phyloP scores from a whole-genome alignment of 768 basidiomycete species.

The Phanerochaete sordida region DNA sequence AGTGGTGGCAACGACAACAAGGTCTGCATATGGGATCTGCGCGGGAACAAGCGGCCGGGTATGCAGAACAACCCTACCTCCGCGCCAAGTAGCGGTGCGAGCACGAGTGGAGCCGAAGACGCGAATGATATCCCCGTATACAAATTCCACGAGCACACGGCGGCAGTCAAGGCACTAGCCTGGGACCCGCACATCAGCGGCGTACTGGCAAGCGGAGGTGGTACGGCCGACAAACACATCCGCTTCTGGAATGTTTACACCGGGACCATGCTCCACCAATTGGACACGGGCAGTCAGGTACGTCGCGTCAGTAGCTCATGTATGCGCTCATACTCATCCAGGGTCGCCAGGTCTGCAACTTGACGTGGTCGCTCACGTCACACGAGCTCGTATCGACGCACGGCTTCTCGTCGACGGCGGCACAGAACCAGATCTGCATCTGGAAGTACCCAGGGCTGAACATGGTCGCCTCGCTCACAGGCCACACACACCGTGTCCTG shows the following conservation, averaged over 20 bases:
- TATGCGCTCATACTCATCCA: neutral
- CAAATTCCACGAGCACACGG: constrained; percentile 96
- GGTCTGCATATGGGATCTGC: constrained; percentile 94
- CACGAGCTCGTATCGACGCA: constrained; percentile 98
- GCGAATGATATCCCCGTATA: constrained; percentile 61
- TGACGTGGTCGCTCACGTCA: constrained; percentile 93
- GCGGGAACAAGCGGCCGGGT: constrained; percentile 53
- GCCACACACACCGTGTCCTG: constrained; percentile 92
- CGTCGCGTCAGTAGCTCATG: constrained; percentile 14
- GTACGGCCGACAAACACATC: constrained; percentile 98
- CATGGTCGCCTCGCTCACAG: constrained; percentile 92
- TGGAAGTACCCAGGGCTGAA: constrained; percentile 93
- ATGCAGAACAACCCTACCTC: constrained; percentile 18
- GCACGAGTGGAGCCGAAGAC: constrained; percentile 19
- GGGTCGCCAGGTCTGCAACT: constrained; percentile 79
- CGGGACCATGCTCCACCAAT: constrained; percentile 79
- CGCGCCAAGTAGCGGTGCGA: constrained; percentile 17
- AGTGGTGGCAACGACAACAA: constrained; percentile 99
- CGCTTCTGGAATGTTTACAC: constrained; percentile 94
- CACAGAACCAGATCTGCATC: constrained; percentile 95
- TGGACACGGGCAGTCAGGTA: constrained; percentile 97
- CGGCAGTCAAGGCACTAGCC: constrained; percentile 96
- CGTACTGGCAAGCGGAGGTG: constrained; percentile 90
- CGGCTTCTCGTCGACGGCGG: constrained; percentile 89
- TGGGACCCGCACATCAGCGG: constrained; percentile 97